Evolutionary conservation across 495 filamentous ascomycete genomes (phyloP), one percentile per base, ranked within the genome.

Genomic region (Pseudomonodictys pantanalensis): DNA sequence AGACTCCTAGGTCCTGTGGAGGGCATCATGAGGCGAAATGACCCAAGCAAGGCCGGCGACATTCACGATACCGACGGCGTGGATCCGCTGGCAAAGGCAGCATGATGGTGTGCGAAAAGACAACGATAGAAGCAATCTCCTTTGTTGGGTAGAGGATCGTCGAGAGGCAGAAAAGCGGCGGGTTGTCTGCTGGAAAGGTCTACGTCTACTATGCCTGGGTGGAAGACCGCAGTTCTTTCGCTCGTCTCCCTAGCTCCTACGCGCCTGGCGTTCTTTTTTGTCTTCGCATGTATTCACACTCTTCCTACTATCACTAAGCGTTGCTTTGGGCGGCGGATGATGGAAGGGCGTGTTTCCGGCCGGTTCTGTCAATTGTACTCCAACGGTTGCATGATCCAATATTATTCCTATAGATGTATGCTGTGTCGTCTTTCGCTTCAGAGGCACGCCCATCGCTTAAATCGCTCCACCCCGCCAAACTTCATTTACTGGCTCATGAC

Each of bases 1-100:
- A 80, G 93, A 65, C 76, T 98, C 67, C 76, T 98, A 45, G 93
- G 93, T 1, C 91, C 93, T 3, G 92, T 97, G 48, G 91, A 95
- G 71, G 84, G 89, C 38, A 95, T 98, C 69, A 95, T 98, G 92
- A 75, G 95, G 68, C 81, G 93, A 68, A 88, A 86, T 47, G 86
- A 90, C 64, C 74, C 75, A 38, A 73, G 71, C 63, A 75, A 74
- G 55, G 49, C 53, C 24, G 48, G 50, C 11, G 28, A 28, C 25
- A 30, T 59, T 22, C 65, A 52, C 1, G 60, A 63, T 11, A 52
- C 26, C 15, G 61, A 68, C 15, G 50, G 33, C 29, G 64, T 71
- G 15, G 69, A 71, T 52, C 69, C 69, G 0, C 44, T 71, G 28
- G 67, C 65, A 8, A 58, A 44, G 32, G 56, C 22, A 38, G 35